Conservation (phyloP, 257 asterid genomes). For the Gentiana dahurica region DNA sequence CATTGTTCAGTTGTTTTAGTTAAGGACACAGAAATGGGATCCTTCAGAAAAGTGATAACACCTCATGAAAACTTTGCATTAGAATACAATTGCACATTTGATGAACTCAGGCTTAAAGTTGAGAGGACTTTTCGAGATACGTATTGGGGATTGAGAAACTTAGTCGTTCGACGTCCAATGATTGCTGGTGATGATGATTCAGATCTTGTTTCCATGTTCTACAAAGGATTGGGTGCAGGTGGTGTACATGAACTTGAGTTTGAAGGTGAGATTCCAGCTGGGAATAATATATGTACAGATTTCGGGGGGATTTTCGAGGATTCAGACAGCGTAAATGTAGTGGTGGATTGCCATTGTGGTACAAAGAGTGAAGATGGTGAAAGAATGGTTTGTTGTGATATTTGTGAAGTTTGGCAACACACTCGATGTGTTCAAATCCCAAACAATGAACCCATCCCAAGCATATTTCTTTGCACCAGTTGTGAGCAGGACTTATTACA, state of each 20-base stretch:
- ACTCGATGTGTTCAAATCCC: conserved; percentile 61
- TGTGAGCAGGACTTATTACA: conserved; percentile 68
- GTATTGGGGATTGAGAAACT: conserved; percentile 44
- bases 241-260: conserved; percentile 41
- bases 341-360: conserved; percentile 73
- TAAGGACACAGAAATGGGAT: conserved; percentile 5
- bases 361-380: conserved; percentile 76
- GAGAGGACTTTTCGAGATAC: conserved; percentile 51
- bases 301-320: conserved; percentile 21
- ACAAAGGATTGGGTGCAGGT: conserved; percentile 9
- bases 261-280: conserved; percentile 25
- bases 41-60: conserved; percentile 10
- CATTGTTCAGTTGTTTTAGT: conserved; percentile 32
- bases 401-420: conserved; percentile 87
- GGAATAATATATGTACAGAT: not conserved
- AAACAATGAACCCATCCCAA: conserved; percentile 42
- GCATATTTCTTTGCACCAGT: conserved; percentile 49
- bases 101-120: conserved; percentile 49
- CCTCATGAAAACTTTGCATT: conserved; percentile 48
- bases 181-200: conserved; percentile 27
- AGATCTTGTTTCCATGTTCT: conserved; percentile 42
- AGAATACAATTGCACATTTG: conserved; percentile 29
- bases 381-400: conserved; percentile 75
- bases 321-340: conserved; percentile 8
- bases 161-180: conserved; percentile 20